Evolutionary conservation across 1,284 basidiomycete genomes (phyloP).

Genomic region (Apiotrichum mycotoxinovorans): DNA sequence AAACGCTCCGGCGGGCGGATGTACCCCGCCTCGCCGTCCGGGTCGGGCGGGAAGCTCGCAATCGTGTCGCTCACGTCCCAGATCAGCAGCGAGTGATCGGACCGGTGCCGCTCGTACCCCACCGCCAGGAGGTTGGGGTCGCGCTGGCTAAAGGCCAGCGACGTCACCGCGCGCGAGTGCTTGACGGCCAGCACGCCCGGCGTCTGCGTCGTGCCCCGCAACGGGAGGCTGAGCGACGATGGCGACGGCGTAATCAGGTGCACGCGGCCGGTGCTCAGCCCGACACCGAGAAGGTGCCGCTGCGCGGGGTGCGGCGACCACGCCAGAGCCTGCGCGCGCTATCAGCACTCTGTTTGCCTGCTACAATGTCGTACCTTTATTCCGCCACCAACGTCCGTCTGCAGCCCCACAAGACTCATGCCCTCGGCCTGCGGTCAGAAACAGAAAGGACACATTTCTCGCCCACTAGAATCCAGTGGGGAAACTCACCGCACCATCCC

Average conservation of each 20-base stretch:
- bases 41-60: constrained; percentile 18
- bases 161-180: constrained; percentile 40
- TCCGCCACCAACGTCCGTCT: constrained; percentile 41
- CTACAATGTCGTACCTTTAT: constrained; percentile 14
- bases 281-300: constrained; percentile 36
- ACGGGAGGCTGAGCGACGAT: constrained; percentile 30
- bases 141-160: constrained; percentile 38
- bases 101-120: constrained; percentile 45
- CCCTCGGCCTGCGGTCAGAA: constrained; percentile 27
- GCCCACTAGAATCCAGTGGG: too few species aligned
- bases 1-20: constrained; percentile 9
- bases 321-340: constrained; percentile 30
- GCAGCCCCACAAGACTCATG: constrained; percentile 41
- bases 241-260: constrained; percentile 36
- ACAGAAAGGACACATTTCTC: not conserved
- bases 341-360: too few species aligned
- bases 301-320: constrained; percentile 42
- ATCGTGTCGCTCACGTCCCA: constrained; percentile 46
- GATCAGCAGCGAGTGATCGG: constrained; percentile 45
- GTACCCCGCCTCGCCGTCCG: constrained; percentile 11
- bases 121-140: constrained; percentile 44
- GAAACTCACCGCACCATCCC: constrained; percentile 33
- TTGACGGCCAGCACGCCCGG: constrained; percentile 35
- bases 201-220: constrained; percentile 14
- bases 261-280: constrained; percentile 38